These are phyloP conservation scores for Geranomyces michiganensis DNA, from an alignment of 192 early-diverging fungal genomes.

Conservation along the genomic window DNA sequence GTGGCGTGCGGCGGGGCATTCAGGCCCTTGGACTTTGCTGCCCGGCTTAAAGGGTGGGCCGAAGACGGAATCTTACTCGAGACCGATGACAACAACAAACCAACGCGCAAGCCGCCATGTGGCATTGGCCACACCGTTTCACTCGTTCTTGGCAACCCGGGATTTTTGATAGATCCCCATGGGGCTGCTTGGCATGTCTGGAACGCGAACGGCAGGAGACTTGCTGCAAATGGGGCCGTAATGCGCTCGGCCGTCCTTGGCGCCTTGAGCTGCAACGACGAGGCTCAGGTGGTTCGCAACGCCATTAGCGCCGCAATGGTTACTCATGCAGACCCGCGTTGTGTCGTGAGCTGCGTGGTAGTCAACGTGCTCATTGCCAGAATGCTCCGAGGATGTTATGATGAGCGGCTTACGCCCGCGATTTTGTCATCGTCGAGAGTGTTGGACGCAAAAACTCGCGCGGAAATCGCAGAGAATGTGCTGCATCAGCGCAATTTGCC, in stretches of 20 bases:
- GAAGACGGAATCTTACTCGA: conserved; percentile 45
- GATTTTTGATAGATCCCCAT: conserved; percentile 52
- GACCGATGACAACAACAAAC: background rate
- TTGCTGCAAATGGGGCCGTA: conserved; percentile 52
- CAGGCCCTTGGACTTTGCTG: conserved; percentile 53
- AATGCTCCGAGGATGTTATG: conserved; percentile 22
- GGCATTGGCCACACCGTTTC: conserved; percentile 61
- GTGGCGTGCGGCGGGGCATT: conserved; percentile 50
- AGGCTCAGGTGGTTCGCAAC: conserved; percentile 7
- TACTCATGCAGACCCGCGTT: conserved; percentile 55
- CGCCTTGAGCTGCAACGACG: background rate
- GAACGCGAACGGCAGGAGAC: conserved; percentile 29
- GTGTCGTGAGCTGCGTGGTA: conserved; percentile 48
- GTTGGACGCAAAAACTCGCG: no score
- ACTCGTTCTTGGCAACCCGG: conserved; percentile 46
- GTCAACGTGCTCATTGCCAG: conserved; percentile 40
- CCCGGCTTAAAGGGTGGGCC: conserved; percentile 54
- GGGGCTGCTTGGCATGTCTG: conserved; percentile 47
- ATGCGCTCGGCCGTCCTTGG: conserved; percentile 49
- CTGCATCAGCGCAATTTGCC: no score
- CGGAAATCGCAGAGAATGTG: no score
- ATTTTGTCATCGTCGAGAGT: no score
- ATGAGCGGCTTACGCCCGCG: no score
- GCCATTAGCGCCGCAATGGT: conserved; percentile 31
- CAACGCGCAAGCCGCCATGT: conserved; percentile 56